These are phyloP conservation scores for Brassica nigra DNA, from an alignment of 345 rosid species.

Conservation along the genomic window DNA sequence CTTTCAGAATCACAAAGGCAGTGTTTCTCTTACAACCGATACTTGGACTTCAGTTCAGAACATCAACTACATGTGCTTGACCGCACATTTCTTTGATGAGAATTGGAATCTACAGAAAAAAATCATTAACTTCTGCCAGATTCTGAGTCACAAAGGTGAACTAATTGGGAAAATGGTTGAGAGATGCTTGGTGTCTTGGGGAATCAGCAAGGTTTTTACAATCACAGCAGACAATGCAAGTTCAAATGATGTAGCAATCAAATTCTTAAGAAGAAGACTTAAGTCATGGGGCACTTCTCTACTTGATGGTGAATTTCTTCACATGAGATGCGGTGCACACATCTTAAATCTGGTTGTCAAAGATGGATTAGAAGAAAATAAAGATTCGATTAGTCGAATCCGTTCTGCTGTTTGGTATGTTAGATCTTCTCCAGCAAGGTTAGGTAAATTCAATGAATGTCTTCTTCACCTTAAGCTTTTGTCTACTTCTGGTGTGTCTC, in stretches of 20 bases:
- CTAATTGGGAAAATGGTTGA: slow-evolving; percentile 13
- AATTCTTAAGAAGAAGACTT: slow-evolving; percentile 12
- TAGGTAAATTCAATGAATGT: not conserved
- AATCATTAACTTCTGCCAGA: not conserved
- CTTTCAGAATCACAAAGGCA: not conserved
- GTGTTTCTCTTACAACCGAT: slow-evolving; percentile 9
- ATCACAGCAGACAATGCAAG: slow-evolving; percentile 21
- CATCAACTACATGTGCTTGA: slow-evolving; percentile 8
- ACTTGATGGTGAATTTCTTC: slow-evolving; percentile 6
- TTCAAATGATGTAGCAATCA: slow-evolving; percentile 14
- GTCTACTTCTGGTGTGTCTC: not conserved
- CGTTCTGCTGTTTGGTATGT: not conserved
- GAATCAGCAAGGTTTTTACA: slow-evolving; percentile 19
- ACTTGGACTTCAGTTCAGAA: slow-evolving; percentile 10
- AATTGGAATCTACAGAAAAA: not conserved
- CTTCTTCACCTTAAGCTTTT: not conserved
- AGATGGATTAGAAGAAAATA: not conserved
- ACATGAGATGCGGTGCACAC: slow-evolving; percentile 9
- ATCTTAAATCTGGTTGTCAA: slow-evolving; percentile 1
- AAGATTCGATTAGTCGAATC: not conserved
- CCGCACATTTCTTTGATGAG: not conserved
- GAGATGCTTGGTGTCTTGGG: slow-evolving; percentile 24
- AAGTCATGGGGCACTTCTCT: not conserved
- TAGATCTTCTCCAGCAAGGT: not conserved
- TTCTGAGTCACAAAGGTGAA: slow-evolving; percentile 5